These are phyloP conservation scores for Calycina herbarum DNA, from an alignment of 2,329 filamentous ascomycete genomes.

Conservation along the genomic window DNA sequence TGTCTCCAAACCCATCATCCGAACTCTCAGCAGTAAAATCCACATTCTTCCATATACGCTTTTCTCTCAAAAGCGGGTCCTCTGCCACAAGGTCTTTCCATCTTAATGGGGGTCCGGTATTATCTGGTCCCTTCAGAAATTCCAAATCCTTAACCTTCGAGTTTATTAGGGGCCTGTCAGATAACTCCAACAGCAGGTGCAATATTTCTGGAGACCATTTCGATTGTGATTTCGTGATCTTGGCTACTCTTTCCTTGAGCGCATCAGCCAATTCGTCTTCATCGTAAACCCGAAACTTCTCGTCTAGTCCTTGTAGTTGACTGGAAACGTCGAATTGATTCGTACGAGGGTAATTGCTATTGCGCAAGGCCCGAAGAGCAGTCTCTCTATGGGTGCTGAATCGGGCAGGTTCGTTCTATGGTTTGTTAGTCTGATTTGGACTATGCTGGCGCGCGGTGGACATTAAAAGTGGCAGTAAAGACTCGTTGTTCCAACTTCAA, in stretches of 20 bases:
- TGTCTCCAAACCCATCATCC: constrained; percentile 43
- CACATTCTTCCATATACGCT: constrained; percentile 68
- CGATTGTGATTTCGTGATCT: constrained; percentile 53
- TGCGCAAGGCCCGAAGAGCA: constrained; percentile 51
- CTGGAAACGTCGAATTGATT: constrained; percentile 74
- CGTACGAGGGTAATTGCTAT: constrained; percentile 61
- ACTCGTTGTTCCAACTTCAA: no score
- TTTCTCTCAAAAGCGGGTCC: constrained; percentile 69
- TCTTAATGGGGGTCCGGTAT: constrained; percentile 53
- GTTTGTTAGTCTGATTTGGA: constrained; percentile 5
- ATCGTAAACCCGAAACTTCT: constrained; percentile 80
- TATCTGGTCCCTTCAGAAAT: constrained; percentile 47
- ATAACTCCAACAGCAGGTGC: constrained; percentile 75
- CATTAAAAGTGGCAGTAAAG: no score
- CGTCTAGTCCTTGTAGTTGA: constrained; percentile 70
- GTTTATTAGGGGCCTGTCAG: constrained; percentile 74
- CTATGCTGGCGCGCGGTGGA: no score
- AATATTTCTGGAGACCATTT: constrained; percentile 80
- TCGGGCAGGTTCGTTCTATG: constrained; percentile 35
- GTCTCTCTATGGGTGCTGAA: constrained; percentile 51
- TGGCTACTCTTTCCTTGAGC: constrained; percentile 57
- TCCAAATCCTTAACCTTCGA: constrained; percentile 66
- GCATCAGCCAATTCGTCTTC: constrained; percentile 78
- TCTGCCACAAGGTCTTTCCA: constrained; percentile 81
- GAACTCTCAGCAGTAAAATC: constrained; percentile 67